These are phyloP conservation scores for Phytophthora meadii DNA, from an alignment of 352 stramenopile species.

Conservation along the genomic window DNA sequence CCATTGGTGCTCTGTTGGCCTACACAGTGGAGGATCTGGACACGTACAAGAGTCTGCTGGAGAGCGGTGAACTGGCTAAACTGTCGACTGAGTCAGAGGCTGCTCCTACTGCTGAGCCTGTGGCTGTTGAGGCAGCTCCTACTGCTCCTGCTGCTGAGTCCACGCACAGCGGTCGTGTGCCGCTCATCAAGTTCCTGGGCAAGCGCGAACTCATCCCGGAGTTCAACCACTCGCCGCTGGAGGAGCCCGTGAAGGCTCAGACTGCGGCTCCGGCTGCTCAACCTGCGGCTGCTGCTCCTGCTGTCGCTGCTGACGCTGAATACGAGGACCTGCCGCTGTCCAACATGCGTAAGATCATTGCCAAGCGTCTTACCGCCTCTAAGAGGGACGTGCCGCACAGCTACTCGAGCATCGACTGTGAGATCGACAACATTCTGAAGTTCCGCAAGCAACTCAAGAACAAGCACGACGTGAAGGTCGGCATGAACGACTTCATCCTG, in stretches of 20 bases:
- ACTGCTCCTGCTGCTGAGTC: slow-evolving; percentile 9
- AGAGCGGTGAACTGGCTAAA: slow-evolving; percentile 62
- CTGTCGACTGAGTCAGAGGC: slow-evolving; percentile 38
- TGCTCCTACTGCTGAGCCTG: slow-evolving; percentile 17
- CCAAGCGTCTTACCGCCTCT: slow-evolving; percentile 96
- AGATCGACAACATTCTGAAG: slow-evolving; percentile 92
- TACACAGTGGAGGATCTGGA: slow-evolving; percentile 94
- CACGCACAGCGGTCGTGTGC: slow-evolving; percentile 45
- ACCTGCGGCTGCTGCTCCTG: slow-evolving; percentile 14
- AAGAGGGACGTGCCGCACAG: slow-evolving; percentile 97
- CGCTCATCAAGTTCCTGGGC: slow-evolving; percentile 88
- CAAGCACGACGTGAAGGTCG: slow-evolving; percentile 96
- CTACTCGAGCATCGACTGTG: slow-evolving; percentile 96
- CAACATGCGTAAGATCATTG: slow-evolving; percentile 99
- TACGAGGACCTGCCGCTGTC: slow-evolving; percentile 90
- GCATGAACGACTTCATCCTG: slow-evolving; percentile 99
- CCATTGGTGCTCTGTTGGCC: slow-evolving; percentile 92
- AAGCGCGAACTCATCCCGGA: slow-evolving; percentile 76
- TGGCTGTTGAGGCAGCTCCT: background rate
- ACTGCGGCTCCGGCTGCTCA: slow-evolving; percentile 14
- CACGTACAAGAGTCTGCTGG: slow-evolving; percentile 67
- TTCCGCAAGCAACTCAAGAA: slow-evolving; percentile 94
- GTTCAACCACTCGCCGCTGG: slow-evolving; percentile 42
- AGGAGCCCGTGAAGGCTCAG: slow-evolving; percentile 26
- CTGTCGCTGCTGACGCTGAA: slow-evolving; percentile 34